phyloP scores from a whole-genome alignment of 2,329 filamentous ascomycete species.

The Beauveria pseudobassiana region DNA sequence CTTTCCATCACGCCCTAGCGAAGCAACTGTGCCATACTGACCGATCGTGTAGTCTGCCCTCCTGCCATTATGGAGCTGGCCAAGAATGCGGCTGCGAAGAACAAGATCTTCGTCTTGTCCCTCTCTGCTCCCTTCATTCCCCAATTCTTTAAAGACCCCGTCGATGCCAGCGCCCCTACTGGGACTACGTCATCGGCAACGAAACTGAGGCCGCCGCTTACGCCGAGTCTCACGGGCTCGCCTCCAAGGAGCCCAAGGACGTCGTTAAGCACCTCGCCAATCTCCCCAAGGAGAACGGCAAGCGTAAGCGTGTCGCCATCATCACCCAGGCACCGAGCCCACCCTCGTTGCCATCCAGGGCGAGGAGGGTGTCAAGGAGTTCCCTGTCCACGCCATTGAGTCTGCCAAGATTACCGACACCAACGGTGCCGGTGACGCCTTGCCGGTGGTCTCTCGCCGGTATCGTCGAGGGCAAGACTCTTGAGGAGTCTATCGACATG shows the following conservation, averaged over 20 bases:
- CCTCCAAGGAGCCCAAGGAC: slow-evolving; percentile 69
- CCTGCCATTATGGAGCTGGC: slow-evolving; percentile 83
- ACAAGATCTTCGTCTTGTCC: slow-evolving; percentile 90
- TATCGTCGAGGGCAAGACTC: slow-evolving; percentile 72
- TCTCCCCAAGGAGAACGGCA: slow-evolving; percentile 84
- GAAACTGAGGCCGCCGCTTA: slow-evolving; percentile 90
- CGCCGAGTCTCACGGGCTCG: slow-evolving; percentile 71
- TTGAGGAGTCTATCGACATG: slow-evolving; percentile 77
- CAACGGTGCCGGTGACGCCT: slow-evolving; percentile 94
- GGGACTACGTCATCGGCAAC: slow-evolving; percentile 94
- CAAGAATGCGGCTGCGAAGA: slow-evolving; percentile 77
- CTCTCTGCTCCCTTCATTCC: slow-evolving; percentile 93
- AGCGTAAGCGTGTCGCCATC: slow-evolving; percentile 78
- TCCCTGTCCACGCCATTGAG: slow-evolving; percentile 72
- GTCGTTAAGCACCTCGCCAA: slow-evolving; percentile 81
- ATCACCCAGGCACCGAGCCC: slow-evolving; percentile 88
- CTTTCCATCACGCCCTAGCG: background rate
- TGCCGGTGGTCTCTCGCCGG: slow-evolving; percentile 90
- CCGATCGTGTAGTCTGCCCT: slow-evolving; percentile 60
- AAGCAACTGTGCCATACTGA: background rate
- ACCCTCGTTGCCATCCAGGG: slow-evolving; percentile 77
- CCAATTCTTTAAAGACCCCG: slow-evolving; percentile 94
- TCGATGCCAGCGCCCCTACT: slow-evolving; percentile 82
- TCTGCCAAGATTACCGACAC: slow-evolving; percentile 83
- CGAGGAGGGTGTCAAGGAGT: slow-evolving; percentile 64